These are phyloP conservation scores for Diplodia seriata DNA, from an alignment of 2,329 filamentous ascomycete genomes.

Conservation along the genomic window DNA sequence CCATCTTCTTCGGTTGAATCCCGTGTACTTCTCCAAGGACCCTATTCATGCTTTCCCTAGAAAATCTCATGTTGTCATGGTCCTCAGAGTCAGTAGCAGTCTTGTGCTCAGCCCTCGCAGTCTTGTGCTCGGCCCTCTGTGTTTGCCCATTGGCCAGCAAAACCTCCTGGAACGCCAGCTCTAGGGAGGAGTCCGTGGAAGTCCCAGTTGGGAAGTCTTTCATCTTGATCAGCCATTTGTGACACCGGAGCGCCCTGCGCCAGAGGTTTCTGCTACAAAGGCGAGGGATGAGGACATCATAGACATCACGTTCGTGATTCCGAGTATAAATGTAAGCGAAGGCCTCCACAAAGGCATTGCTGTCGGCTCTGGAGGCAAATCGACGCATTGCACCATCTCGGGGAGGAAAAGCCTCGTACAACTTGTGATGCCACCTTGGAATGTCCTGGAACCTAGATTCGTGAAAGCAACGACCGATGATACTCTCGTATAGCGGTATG, in stretches of 20 bases:
- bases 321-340: conserved; percentile 50
- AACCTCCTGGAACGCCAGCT: neutral
- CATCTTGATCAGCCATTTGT: conserved; percentile 12
- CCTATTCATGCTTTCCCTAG: conserved; percentile 37
- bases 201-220: conserved; percentile 9
- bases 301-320: conserved; percentile 48
- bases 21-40: conserved; percentile 45
- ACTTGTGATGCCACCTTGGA: conserved; percentile 25
- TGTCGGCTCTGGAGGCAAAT: conserved; percentile 2
- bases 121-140: neutral
- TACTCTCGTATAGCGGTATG: conserved; percentile 51
- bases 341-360: conserved; percentile 37
- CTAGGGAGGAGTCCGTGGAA: neutral
- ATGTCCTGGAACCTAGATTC: conserved; percentile 22
- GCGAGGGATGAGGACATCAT: conserved; percentile 47
- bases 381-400: conserved; percentile 1
- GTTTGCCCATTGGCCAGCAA: neutral
- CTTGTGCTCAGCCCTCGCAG: neutral
- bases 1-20: conserved; percentile 50
- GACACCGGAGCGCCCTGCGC: conserved; percentile 6
- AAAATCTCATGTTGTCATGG: neutral
- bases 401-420: conserved; percentile 11
- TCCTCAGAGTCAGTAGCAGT: neutral
- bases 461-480: conserved; percentile 53
- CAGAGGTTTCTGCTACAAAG: conserved; percentile 2